A percentile compares a stretch with the other conserved stretches of the same genome.
These are phyloP conservation scores for Zizania latifolia DNA, from an alignment of 176 grass and related monocot species.

Conservation along the genomic window DNA sequence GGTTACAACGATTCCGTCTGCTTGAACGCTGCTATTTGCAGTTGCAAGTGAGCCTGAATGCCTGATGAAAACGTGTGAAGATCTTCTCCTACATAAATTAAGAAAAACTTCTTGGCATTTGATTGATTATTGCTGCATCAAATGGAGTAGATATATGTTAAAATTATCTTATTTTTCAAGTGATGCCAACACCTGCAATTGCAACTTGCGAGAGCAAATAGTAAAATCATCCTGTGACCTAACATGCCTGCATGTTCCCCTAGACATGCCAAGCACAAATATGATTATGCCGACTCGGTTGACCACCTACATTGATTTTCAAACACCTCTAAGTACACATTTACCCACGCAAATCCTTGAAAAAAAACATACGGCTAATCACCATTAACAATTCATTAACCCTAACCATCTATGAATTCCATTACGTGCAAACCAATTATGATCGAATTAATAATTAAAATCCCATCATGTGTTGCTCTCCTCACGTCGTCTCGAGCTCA, in stretches of 20 bases:
- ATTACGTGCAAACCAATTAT: constrained; percentile 29
- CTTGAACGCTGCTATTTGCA: neutral
- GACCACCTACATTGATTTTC: neutral
- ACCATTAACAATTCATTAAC: neutral
- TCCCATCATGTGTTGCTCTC: constrained; percentile 15
- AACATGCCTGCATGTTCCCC: neutral
- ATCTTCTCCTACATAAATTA: neutral
- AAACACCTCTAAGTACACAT: neutral
- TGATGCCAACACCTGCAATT: neutral
- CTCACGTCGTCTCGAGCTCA: constrained; percentile 18
- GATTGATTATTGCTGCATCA: neutral
- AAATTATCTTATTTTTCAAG: neutral
- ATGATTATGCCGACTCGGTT: neutral
- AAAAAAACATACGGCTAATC: neutral
- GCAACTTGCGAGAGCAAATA: neutral
- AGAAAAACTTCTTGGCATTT: neutral
- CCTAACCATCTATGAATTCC: neutral
- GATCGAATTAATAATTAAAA: too few species aligned
- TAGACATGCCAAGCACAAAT: neutral
- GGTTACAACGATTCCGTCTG: neutral
- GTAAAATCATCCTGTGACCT: neutral
- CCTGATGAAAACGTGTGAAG: neutral
- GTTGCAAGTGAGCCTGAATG: neutral
- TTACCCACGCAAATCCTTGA: neutral
- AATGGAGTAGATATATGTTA: neutral